Base-by-base conservation (phyloP, 176 grass and related monocot species). In the Areca catechu region DNA sequence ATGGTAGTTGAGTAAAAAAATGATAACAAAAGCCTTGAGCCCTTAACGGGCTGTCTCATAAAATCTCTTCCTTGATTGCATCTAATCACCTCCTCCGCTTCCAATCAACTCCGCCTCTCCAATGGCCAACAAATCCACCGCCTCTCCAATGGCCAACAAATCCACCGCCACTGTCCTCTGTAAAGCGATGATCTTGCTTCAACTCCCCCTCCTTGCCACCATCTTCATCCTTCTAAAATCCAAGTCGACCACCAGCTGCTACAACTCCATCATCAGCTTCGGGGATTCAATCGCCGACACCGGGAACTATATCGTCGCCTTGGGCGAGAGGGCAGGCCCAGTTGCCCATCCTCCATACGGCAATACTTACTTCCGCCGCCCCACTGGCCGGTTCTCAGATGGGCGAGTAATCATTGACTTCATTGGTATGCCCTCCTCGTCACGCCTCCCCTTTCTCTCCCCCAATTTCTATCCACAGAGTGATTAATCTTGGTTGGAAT, bases 251-350 rank as follows among this genome's bases (percentile, higher is more conserved):
- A n/a, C 64, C 55, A 25, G 27, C 27, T 95, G 90, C 49, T 86
- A 78, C 64, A 73, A 48, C 24, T 71, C 79, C 21, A 18, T 95
- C 63, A 79, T 89, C 74, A 73, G 67, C 77, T 95, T 95, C 23
- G 90, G 86, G 20, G 90, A 95, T 71, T 95, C 90, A n/a, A 71
- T 89, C 50, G 48, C 79, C 48, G 90, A 95, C 70, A 95, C 85
- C 49, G 90, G 90, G 20, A 95, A 95, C 76, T 75, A 27, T 34
- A 48, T 62, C 25, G 72, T 68, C 54, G 68, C 34, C 77, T 55
- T 60, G n/a, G 60, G 74, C 22, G 25, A 58, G 74, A 60, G 64
- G 23, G 24, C 68, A 12, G 34, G 34, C 48, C 50, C 71, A 20
- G 71, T 67, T 24, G 61, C 79, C 68, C 48, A 65, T 10, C 53